phyloP scores from a whole-genome alignment of 1,139 yeast species.

The Hyphopichia pseudoburtonii region DNA sequence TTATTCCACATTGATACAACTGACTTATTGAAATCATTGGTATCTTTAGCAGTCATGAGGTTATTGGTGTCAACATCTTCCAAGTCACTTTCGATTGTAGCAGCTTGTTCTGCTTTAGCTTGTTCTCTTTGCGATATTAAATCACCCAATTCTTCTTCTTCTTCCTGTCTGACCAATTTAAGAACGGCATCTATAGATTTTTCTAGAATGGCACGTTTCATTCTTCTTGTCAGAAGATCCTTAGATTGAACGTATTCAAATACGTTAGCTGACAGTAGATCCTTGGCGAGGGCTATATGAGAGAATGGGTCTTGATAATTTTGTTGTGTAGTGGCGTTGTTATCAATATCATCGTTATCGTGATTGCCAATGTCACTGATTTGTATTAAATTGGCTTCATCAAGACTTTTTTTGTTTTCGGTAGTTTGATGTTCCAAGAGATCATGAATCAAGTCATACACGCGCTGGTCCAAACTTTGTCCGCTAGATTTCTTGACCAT shows the following conservation, averaged over 20 bases:
- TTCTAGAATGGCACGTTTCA: conserved; percentile 56
- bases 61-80: conserved; percentile 44
- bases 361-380: too few relatives aligned
- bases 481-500: conserved; percentile 22
- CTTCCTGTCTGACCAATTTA: conserved; percentile 45
- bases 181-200: conserved; percentile 59
- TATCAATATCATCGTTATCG: conserved; percentile 12
- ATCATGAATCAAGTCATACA: conserved; percentile 48
- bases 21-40: conserved; percentile 71
- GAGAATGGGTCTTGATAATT: conserved; percentile 34
- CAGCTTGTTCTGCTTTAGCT: conserved; percentile 25
- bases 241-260: conserved; percentile 55
- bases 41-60: conserved; percentile 59
- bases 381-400: conserved; percentile 11
- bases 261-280: conserved; percentile 51
- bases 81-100: conserved; percentile 35
- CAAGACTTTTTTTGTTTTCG: conserved; percentile 31
- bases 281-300: conserved; percentile 59
- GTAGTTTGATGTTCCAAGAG: conserved; percentile 53
- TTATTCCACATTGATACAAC: conserved; percentile 69
- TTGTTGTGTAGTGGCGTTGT: conserved; percentile 14
- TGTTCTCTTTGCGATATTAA: conserved; percentile 29
- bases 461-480: conserved; percentile 48
- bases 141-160: conserved; percentile 38
- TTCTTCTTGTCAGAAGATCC: conserved; percentile 65